A percentile compares a stretch with the other conserved stretches of the same genome.
phyloP scores from a whole-genome alignment of 208 protist species.

The Trypanosoma rangeli region DNA sequence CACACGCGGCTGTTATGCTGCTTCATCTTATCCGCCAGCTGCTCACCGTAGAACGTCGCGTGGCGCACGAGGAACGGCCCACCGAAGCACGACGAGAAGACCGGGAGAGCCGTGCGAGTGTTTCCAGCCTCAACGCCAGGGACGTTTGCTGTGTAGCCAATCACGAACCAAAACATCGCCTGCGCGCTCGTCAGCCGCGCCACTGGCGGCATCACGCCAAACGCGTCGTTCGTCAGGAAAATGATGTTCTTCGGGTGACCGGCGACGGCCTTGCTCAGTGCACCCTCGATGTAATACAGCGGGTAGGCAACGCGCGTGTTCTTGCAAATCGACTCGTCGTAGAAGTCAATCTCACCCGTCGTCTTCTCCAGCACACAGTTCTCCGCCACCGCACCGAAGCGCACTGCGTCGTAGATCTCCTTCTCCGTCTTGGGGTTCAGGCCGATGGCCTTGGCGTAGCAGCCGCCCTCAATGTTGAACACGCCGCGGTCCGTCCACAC shows the following conservation, averaged over 20 bases:
- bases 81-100: slow-evolving; percentile 96
- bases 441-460: slow-evolving; percentile 93
- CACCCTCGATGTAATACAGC: slow-evolving; percentile 93
- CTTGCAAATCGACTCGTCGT: slow-evolving; percentile 93
- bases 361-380: slow-evolving; percentile 76
- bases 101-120: slow-evolving; percentile 85
- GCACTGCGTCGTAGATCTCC: slow-evolving; percentile 91
- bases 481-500: slow-evolving; percentile 89
- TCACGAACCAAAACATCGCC: slow-evolving; percentile 96
- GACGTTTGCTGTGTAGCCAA: slow-evolving; percentile 94
- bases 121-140: slow-evolving; percentile 94
- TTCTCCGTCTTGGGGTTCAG: slow-evolving; percentile 90
- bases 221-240: slow-evolving; percentile 97
- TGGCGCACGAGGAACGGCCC: slow-evolving; percentile 96
- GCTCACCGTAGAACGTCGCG: slow-evolving; percentile 94
- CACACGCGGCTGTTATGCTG: slow-evolving; percentile 83
- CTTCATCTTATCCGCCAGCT: slow-evolving; percentile 94
- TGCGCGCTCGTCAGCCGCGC: slow-evolving; percentile 89
- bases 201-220: slow-evolving; percentile 97
- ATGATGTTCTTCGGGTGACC: slow-evolving; percentile 95
- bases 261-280: slow-evolving; percentile 69
- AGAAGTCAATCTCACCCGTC: slow-evolving; percentile 90
- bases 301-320: slow-evolving; percentile 97
- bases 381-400: slow-evolving; percentile 87
- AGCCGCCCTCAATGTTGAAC: slow-evolving; percentile 94